A percentile compares a stretch with the other conserved stretches of the same genome.
These are phyloP conservation scores for Penicillium bialowiezense DNA, from an alignment of 495 filamentous ascomycete species.

Conservation along the genomic window DNA sequence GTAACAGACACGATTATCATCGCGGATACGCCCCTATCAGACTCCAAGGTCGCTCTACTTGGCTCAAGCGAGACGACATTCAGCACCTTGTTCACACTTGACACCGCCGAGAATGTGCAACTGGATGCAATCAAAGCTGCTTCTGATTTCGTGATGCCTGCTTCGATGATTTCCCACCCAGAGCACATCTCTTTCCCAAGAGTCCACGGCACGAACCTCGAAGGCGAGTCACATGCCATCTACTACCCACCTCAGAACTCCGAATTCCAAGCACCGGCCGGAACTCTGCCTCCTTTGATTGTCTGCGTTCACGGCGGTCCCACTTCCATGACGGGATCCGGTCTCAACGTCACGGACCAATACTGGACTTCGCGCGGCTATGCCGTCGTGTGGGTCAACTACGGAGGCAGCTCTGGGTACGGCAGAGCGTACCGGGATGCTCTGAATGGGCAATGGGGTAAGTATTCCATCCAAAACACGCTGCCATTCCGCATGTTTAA, in stretches of 20 bases:
- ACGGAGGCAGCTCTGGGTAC: constrained; percentile 41
- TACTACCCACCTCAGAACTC: constrained; percentile 39
- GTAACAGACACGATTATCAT: constrained; percentile 5
- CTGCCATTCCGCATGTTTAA: too few species aligned
- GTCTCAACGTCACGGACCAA: constrained; percentile 33
- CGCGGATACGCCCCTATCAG: constrained; percentile 14
- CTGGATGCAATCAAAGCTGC: constrained; percentile 5
- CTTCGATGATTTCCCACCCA: constrained; percentile 26
- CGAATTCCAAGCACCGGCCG: constrained; percentile 21
- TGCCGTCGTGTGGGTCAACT: constrained; percentile 40
- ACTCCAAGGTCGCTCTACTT: constrained; percentile 5
- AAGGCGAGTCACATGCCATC: constrained; percentile 29
- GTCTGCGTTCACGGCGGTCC: constrained; percentile 44
- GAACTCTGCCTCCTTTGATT: constrained; percentile 38
- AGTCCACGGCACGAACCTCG: constrained; percentile 14
- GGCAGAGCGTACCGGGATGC: constrained; percentile 36
- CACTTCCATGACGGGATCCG: constrained; percentile 30
- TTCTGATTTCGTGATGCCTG: constrained; percentile 18
- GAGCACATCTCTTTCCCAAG: constrained; percentile 34
- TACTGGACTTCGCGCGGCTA: constrained; percentile 47
- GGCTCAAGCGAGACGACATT: constrained; percentile 6
- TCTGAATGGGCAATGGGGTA: constrained; percentile 36
- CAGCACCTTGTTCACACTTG: constrained; percentile 7
- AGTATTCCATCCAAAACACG: too few species aligned
- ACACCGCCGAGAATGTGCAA: constrained; percentile 11